phyloP scores from a whole-genome alignment of 495 filamentous ascomycete species.

The Aspergillus sclerotiicarbonarius region DNA sequence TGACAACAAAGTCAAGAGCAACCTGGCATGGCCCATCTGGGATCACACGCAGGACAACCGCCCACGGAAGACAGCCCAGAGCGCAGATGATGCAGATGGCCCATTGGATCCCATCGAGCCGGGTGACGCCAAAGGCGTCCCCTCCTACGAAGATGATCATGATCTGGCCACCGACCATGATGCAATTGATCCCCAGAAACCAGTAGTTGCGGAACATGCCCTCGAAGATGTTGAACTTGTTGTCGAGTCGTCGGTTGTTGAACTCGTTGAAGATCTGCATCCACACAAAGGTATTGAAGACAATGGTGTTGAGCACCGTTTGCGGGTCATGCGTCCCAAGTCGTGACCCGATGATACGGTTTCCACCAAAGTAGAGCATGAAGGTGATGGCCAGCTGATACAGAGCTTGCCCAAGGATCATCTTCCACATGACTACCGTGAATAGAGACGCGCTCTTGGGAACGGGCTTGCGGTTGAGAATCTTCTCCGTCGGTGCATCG shows the following conservation, averaged over 20 bases:
- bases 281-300: constrained; percentile 96
- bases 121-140: constrained; percentile 69
- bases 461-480: constrained; percentile 79
- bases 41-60: constrained; percentile 65
- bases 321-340: constrained; percentile 40
- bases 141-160: constrained; percentile 79
- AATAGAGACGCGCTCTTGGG: constrained; percentile 75
- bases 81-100: constrained; percentile 71
- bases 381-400: constrained; percentile 80
- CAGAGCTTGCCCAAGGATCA: constrained; percentile 84
- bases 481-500: constrained; percentile 74
- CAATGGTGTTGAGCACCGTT: constrained; percentile 63
- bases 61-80: constrained; percentile 69
- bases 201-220: constrained; percentile 74
- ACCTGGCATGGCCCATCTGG: constrained; percentile 55
- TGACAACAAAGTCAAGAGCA: constrained; percentile 37
- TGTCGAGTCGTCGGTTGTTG: constrained; percentile 89
- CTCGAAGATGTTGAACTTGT: constrained; percentile 87
- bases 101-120: constrained; percentile 69
- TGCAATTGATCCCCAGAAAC: constrained; percentile 75
- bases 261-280: constrained; percentile 97
- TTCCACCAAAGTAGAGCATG: constrained; percentile 71
- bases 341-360: constrained; percentile 52
- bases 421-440: constrained; percentile 91
- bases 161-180: constrained; percentile 78